Evolutionary conservation across 352 stramenopile species (phyloP), one percentile per base, ranked within the genome.

Genomic region (Phytophthora meadii): DNA sequence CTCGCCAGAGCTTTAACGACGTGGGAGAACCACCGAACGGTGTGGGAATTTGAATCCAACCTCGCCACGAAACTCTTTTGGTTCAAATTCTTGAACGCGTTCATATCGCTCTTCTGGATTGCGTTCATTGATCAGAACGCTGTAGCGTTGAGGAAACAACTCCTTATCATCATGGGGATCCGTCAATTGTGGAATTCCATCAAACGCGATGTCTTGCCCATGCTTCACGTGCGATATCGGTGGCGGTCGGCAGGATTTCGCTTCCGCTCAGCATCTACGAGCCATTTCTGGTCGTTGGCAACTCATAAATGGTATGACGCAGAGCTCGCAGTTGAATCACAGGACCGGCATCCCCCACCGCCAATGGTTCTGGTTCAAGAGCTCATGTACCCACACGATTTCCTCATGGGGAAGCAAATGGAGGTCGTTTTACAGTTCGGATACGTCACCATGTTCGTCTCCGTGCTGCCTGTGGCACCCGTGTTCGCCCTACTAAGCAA

Each of bases 401-500:
- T 90, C 22, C 53, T 94, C 34, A 74, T 94, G 76, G 74, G 71
- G 54, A 94, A 94, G 60, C 83, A 94, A 37, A 91, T 92, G 77
- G 85, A 94, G 54, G 60, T 87, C 10, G 73, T 94, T 40, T 65
- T 94, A n/a, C 83, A 91, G 85, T 97, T 98, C 64, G 93, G 94
- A 42, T 98, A 98, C 71, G 85, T 98, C 40, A 98, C 93, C 32
- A 89, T 98, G 74, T 98, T 98, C 72, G 91, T 97, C 2, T 93
- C 86, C 0, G 95, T 96, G 40, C 90, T 98, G 54, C 94, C 94
- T 0, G 63, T 93, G 14, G 95, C 89, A 19, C 88, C 94, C 15
- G 68, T 98, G 41, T 80, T 98, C 53, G 91, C 91, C 22, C 76
- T 96, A 42, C 42, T 95, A 25, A 92, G 84, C 47, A 97, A 98